Conservation (phyloP, 495 filamentous ascomycete species). For the Penicillium malachiteum region DNA sequence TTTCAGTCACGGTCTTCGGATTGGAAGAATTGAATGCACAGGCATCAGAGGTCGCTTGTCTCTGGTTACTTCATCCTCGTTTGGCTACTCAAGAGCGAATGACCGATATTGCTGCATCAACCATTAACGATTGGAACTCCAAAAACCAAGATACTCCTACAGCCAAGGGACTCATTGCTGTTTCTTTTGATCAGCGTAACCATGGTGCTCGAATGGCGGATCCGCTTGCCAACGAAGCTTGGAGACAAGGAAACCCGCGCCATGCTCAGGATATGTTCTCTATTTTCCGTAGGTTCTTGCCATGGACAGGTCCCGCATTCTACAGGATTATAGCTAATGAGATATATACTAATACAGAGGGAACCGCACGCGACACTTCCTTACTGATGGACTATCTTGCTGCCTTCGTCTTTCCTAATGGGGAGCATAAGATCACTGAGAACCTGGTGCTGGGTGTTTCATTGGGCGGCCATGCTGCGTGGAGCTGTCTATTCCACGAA, state of each 20-base stretch:
- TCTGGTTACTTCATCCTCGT: constrained; percentile 88
- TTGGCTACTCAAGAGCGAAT: constrained; percentile 67
- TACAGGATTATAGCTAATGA: neutral
- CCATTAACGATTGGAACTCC: constrained; percentile 60
- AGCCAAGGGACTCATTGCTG: constrained; percentile 63
- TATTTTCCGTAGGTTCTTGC: constrained; percentile 49
- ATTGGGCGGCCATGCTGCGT: constrained; percentile 85
- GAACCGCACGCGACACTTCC: constrained; percentile 73
- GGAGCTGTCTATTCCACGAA: constrained; percentile 77
- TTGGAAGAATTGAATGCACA: constrained; percentile 63
- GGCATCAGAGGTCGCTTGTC: constrained; percentile 58
- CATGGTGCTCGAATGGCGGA: constrained; percentile 72
- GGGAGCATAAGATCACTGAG: constrained; percentile 55
- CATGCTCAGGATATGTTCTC: constrained; percentile 91
- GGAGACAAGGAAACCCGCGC: constrained; percentile 73
- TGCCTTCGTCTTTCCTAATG: constrained; percentile 66
- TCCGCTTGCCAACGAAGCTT: constrained; percentile 63
- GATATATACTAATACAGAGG: constrained; percentile 44
- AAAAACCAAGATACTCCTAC: constrained; percentile 21
- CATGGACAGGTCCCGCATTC: neutral
- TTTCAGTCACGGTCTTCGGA: constrained; percentile 75
- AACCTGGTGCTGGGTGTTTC: constrained; percentile 80
- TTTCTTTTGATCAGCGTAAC: constrained; percentile 87
- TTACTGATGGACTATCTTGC: constrained; percentile 69
- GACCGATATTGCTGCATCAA: constrained; percentile 54